Percentiles rank a stretch among this genome's conserved stretches.
These are phyloP conservation scores for Neolentinus lepideus DNA, from an alignment of 1,284 basidiomycete species.

Conservation along the genomic window DNA sequence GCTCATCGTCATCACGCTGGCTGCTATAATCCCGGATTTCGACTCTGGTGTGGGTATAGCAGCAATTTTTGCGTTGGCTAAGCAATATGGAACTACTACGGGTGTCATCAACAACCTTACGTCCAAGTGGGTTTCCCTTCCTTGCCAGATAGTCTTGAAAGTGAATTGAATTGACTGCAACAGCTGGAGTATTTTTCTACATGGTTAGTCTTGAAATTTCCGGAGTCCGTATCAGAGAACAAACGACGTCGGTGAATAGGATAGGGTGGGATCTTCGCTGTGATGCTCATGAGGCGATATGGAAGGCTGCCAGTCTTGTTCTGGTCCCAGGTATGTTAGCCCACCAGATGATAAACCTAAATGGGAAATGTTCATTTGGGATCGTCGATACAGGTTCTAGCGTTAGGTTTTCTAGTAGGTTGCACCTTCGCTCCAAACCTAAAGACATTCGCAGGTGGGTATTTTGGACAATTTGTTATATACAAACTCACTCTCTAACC, in stretches of 20 bases:
- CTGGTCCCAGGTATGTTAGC: slow-evolving; percentile 47
- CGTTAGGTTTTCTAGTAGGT: slow-evolving; percentile 41
- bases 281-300: slow-evolving; percentile 50
- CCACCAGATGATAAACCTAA: neutral
- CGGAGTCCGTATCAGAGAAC: no score
- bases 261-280: slow-evolving; percentile 54
- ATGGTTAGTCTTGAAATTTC: no score
- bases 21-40: slow-evolving; percentile 64
- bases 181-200: slow-evolving; percentile 64
- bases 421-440: slow-evolving; percentile 48
- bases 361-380: neutral
- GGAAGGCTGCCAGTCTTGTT: slow-evolving; percentile 58
- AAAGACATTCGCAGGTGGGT: slow-evolving; percentile 41
- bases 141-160: no score
- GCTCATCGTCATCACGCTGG: slow-evolving; percentile 52
- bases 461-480: neutral
- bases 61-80: slow-evolving; percentile 50
- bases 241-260: slow-evolving; percentile 24
- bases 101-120: slow-evolving; percentile 58
- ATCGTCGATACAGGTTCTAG: slow-evolving; percentile 29
- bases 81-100: slow-evolving; percentile 49
- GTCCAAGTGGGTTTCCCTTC: slow-evolving; percentile 37
- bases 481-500: neutral
- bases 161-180: no score
- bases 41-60: slow-evolving; percentile 66